Conservation (phyloP, 805 yeast genomes). For the Torulaspora quercuum region DNA sequence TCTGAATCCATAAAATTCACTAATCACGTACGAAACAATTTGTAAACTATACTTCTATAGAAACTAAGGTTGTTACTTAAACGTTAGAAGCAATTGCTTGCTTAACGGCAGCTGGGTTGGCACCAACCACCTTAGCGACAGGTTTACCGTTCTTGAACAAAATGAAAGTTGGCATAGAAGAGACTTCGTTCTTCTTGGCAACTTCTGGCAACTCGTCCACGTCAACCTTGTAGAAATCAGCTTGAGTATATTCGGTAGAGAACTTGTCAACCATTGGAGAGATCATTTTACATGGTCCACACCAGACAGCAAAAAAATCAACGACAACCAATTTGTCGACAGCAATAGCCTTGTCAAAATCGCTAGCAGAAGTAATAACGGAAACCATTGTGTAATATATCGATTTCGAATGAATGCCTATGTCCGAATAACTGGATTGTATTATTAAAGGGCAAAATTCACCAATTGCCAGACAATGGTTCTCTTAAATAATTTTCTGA, state of each 20-base stretch:
- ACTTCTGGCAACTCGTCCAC: conserved; percentile 79
- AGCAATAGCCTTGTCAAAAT: conserved; percentile 64
- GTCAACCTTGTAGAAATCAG: conserved; percentile 84
- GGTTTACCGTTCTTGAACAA: conserved; percentile 81
- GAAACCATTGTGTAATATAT: conserved; percentile 54
- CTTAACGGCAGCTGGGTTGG: conserved; percentile 81
- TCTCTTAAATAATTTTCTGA: conserved; percentile 4
- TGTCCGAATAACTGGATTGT: too few species aligned
- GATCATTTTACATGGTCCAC: conserved; percentile 98
- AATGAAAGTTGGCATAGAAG: conserved; percentile 65
- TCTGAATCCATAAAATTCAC: conserved; percentile 4
- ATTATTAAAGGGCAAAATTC: too few species aligned
- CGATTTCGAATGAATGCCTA: neutral
- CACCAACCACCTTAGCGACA: conserved; percentile 81
- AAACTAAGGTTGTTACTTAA: conserved; percentile 36
- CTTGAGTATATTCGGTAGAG: conserved; percentile 56
- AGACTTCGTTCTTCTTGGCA: conserved; percentile 60
- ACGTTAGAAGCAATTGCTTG: conserved; percentile 55
- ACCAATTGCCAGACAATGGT: neutral
- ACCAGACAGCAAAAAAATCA: conserved; percentile 97
- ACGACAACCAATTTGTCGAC: conserved; percentile 79
- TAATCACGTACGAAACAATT: too few species aligned
- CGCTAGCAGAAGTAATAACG: conserved; percentile 47
- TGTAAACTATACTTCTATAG: too few species aligned
- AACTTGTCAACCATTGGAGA: conserved; percentile 90